Conservation (phyloP, 2,329 filamentous ascomycete species). For the Sarocladium oryzae region DNA sequence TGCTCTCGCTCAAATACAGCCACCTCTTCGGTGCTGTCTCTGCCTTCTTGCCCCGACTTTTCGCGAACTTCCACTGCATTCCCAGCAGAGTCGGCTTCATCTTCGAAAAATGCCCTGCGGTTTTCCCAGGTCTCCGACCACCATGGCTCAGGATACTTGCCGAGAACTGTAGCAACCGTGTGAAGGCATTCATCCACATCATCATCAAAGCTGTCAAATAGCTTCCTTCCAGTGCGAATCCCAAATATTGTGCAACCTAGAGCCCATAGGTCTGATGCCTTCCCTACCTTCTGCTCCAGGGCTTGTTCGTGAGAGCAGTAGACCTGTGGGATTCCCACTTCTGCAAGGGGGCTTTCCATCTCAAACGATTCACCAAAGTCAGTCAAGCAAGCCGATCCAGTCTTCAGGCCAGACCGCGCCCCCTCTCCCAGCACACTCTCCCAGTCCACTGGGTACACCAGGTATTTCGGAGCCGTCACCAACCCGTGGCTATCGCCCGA, state of each 20-base stretch:
- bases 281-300: conserved; percentile 17
- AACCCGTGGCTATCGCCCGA: conserved; percentile 12
- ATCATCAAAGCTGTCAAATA: conserved; percentile 22
- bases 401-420: conserved; percentile 6
- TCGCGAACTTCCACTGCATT: conserved; percentile 9
- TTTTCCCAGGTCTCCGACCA: conserved; percentile 23
- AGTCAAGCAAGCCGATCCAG: conserved; percentile 17
- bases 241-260: conserved; percentile 27
- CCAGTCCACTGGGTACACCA: conserved; percentile 18
- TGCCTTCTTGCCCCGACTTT: not conserved
- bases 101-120: conserved; percentile 17
- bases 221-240: conserved; percentile 21
- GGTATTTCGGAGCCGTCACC: conserved; percentile 16
- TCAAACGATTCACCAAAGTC: conserved; percentile 19
- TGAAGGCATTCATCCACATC: conserved; percentile 22
- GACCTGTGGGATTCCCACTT: conserved; percentile 20
- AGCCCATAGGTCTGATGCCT: conserved; percentile 24
- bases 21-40: not conserved
- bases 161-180: conserved; percentile 22
- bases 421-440: not conserved
- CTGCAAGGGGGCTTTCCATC: conserved; percentile 12
- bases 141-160: conserved; percentile 24
- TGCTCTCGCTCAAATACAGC: conserved; percentile 5
- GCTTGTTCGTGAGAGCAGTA: conserved; percentile 24
- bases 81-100: conserved; percentile 14